phyloP scores from a whole-genome alignment of 352 stramenopile genomes.

The Globisporangium radiosum region DNA sequence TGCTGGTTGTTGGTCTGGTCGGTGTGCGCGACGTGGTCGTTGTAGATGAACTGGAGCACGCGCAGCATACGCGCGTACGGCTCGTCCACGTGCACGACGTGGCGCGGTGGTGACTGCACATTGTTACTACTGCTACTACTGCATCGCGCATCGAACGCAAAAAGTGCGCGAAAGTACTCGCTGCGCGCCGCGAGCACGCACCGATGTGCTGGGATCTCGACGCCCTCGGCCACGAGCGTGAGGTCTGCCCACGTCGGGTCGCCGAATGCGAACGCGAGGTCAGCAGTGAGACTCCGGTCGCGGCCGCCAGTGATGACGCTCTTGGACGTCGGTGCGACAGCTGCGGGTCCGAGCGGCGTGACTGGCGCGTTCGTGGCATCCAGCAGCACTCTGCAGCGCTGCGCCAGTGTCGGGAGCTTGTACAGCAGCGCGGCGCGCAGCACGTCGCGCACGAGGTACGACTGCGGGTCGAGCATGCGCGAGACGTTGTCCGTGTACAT shows the following conservation, averaged over 20 bases:
- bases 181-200: slow-evolving; percentile 62
- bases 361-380: background rate
- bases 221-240: slow-evolving; percentile 38
- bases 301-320: background rate
- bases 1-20: background rate
- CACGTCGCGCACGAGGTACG: slow-evolving; percentile 56
- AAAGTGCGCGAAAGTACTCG: slow-evolving; percentile 57
- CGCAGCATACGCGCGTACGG: slow-evolving; percentile 38
- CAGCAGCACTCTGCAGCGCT: slow-evolving; percentile 24
- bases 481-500: slow-evolving; percentile 69
- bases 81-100: slow-evolving; percentile 48
- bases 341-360: background rate
- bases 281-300: slow-evolving; percentile 22
- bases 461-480: slow-evolving; percentile 29
- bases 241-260: slow-evolving; percentile 47
- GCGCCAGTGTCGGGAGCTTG: slow-evolving; percentile 29
- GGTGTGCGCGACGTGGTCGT: slow-evolving; percentile 28
- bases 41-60: slow-evolving; percentile 75
- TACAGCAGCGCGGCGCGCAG: slow-evolving; percentile 37
- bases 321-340: slow-evolving; percentile 4
- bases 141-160: slow-evolving; percentile 26
- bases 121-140: background rate
- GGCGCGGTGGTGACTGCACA: background rate
- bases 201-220: slow-evolving; percentile 38
- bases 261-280: slow-evolving; percentile 43